Conservation (phyloP, 176 grass and related monocot genomes). For the Hordeum vulgare region MorexV3_pseudomolecules_assembly NC_058518.1:359790081-359790580, state of each 20-base stretch:
- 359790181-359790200: slow-evolving; percentile 49
- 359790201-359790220: not conserved
- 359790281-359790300: not conserved
- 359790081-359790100: slow-evolving; percentile 86
- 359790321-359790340: not conserved
- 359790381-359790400: not conserved
- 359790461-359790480: slow-evolving; percentile 17
- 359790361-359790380: not conserved
- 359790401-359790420: not conserved
- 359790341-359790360: not conserved
- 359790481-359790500: slow-evolving; percentile 43
- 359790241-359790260: not conserved
- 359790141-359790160: slow-evolving; percentile 69
- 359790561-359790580: slow-evolving; percentile 89
- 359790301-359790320: not conserved
- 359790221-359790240: not conserved
- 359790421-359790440: not conserved
- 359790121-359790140: slow-evolving; percentile 65
- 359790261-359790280: not conserved
- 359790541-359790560: slow-evolving; percentile 73
- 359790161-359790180: slow-evolving; percentile 81
- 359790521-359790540: slow-evolving; percentile 91
- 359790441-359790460: not conserved
- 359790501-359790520: slow-evolving; percentile 95
- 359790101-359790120: slow-evolving; percentile 91